A percentile compares a stretch with the other conserved stretches of the same genome.
These are phyloP conservation scores for Sphagnum fallax DNA, from an alignment of 228 moss, liverwort and hornwort species.

Conservation along the genomic window DNA sequence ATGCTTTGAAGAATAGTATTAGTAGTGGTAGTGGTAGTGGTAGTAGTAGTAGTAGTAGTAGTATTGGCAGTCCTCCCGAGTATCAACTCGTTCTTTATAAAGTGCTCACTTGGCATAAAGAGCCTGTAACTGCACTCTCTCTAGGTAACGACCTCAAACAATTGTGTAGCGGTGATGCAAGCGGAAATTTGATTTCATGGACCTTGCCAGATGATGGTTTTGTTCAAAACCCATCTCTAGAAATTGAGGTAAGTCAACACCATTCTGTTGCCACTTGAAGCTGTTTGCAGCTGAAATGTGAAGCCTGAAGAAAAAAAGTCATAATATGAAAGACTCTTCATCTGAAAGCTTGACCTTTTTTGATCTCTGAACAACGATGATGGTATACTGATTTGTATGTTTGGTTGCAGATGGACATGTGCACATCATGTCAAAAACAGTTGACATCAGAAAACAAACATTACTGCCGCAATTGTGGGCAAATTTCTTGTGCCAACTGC, in stretches of 20 bases:
- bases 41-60: constrained; percentile 10
- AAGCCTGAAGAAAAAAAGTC: too few relatives aligned
- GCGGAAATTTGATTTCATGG: constrained; percentile 88
- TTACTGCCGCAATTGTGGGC: constrained; percentile 91
- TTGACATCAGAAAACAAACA: constrained; percentile 58
- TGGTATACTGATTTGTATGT: constrained; percentile 3
- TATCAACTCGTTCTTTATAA: constrained; percentile 89
- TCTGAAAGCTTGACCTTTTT: too few relatives aligned
- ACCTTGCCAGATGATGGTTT: constrained; percentile 85
- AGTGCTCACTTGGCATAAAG: constrained; percentile 90
- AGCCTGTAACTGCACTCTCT: constrained; percentile 91
- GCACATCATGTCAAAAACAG: constrained; percentile 75
- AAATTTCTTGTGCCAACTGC: constrained; percentile 81
- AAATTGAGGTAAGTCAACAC: constrained; percentile 46
- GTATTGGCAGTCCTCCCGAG: constrained; percentile 75
- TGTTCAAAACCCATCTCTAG: constrained; percentile 55
- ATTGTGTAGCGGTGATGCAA: constrained; percentile 88
- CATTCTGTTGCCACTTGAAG: not conserved
- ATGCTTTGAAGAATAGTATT: constrained; percentile 21
- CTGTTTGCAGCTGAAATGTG: not conserved
- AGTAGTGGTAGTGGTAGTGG: constrained; percentile 12
- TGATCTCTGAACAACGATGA: too few relatives aligned
- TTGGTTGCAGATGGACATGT: constrained; percentile 55
- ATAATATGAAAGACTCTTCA: too few relatives aligned
- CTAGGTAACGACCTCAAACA: constrained; percentile 92